phyloP scores from a whole-genome alignment of 1,139 yeast genomes.

The Suhomyces bokatorum region DNA sequence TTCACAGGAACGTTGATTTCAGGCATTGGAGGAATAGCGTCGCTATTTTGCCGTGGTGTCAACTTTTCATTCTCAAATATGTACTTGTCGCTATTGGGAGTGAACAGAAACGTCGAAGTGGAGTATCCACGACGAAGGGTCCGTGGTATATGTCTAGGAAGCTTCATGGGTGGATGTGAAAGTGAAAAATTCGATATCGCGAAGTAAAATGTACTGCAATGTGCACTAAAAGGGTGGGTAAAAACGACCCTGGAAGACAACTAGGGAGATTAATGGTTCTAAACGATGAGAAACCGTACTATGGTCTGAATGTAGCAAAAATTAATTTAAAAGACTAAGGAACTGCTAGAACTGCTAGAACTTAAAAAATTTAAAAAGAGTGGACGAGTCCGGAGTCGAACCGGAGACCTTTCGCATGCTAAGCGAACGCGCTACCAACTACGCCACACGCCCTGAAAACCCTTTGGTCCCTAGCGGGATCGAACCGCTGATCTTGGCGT shows the following conservation, averaged over 20 bases:
- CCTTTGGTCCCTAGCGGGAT: conserved; percentile 28
- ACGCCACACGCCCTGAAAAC: conserved; percentile 78
- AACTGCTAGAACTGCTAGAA: too few species aligned
- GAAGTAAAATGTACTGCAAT: neutral
- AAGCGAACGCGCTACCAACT: conserved; percentile 92
- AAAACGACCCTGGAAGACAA: too few species aligned
- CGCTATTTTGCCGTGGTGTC: conserved; percentile 32
- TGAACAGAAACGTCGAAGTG: conserved; percentile 26
- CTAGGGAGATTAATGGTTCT: too few species aligned
- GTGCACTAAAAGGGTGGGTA: too few species aligned
- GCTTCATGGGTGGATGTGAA: neutral
- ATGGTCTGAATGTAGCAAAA: too few species aligned
- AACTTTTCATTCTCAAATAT: conserved; percentile 36
- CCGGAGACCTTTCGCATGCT: conserved; percentile 91
- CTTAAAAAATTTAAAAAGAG: conserved; percentile 19
- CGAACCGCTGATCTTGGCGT: conserved; percentile 45
- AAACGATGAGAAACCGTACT: too few species aligned
- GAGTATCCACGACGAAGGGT: conserved; percentile 4
- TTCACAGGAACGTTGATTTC: conserved; percentile 16
- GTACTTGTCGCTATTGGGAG: conserved; percentile 34
- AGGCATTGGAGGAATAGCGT: conserved; percentile 36
- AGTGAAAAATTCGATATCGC: conserved; percentile 4
- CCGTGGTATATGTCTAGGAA: conserved; percentile 1
- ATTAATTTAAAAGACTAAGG: too few species aligned
- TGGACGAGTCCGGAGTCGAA: conserved; percentile 91